A percentile compares a stretch with the other conserved stretches of the same genome.
Evolutionary conservation across 78 protist genomes (phyloP).

Genomic region (Dictyostelium firmibasis): DNA sequence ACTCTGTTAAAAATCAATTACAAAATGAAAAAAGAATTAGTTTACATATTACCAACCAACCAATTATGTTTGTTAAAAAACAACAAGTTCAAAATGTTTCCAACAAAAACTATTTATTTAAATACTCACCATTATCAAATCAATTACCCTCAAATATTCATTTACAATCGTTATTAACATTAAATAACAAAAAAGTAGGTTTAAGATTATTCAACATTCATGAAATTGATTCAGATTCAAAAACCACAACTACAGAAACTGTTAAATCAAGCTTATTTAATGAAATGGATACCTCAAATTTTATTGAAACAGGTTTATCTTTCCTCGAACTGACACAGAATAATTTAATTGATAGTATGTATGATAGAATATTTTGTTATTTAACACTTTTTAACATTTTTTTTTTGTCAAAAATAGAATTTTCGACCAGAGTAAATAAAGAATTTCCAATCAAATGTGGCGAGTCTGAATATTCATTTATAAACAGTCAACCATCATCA

Average conservation of each 20-base stretch:
- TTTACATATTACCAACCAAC: neutral
- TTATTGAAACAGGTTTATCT: neutral
- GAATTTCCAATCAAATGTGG: neutral
- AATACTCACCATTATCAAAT: neutral
- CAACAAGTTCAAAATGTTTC: too few relatives aligned
- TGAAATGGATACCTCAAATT: neutral
- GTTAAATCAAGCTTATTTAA: neutral
- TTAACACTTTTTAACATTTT: too few relatives aligned
- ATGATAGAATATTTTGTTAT: neutral
- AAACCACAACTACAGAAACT: neutral
- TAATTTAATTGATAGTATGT: neutral
- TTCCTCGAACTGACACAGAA: neutral
- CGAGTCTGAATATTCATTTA: neutral
- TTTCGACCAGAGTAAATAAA: neutral
- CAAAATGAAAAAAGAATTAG: neutral
- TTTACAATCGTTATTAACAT: neutral
- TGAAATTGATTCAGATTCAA: neutral
- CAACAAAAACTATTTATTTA: neutral
- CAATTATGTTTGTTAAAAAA: neutral
- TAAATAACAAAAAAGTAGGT: neutral
- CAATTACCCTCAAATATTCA: neutral
- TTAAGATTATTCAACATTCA: constrained; percentile 1
- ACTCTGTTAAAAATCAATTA: neutral
- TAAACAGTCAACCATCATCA: neutral
- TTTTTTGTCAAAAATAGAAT: neutral